A percentile compares a stretch with the other conserved stretches of the same genome.
Evolutionary conservation across 805 yeast genomes (phyloP).

Genomic region (Metschnikowia arizonensis): DNA sequence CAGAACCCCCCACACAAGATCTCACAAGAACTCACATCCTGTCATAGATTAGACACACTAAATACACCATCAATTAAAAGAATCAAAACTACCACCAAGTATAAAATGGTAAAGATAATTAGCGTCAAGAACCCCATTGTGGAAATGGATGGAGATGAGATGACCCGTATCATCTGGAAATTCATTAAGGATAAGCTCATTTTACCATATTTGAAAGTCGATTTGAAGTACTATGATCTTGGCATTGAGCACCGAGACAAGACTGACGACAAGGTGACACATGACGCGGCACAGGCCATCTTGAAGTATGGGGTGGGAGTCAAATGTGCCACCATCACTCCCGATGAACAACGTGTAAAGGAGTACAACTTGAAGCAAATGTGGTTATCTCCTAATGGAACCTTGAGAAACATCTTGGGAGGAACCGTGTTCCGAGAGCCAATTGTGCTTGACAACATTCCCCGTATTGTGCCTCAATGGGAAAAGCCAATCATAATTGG

Average conservation of each 20-base stretch:
- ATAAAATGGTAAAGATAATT: slow-evolving; percentile 39
- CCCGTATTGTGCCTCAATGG: slow-evolving; percentile 77
- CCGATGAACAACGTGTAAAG: slow-evolving; percentile 74
- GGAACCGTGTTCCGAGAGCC: slow-evolving; percentile 87
- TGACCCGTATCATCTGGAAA: slow-evolving; percentile 83
- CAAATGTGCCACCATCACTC: slow-evolving; percentile 83
- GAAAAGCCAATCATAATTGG: slow-evolving; percentile 79
- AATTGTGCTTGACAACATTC: slow-evolving; percentile 72
- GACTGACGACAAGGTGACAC: slow-evolving; percentile 70
- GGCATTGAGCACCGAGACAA: slow-evolving; percentile 64
- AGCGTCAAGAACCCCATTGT: slow-evolving; percentile 71
- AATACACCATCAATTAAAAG: no score
- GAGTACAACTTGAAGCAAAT: slow-evolving; percentile 70
- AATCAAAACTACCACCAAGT: no score
- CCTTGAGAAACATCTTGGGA: slow-evolving; percentile 73
- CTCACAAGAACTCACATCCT: no score
- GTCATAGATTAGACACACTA: no score
- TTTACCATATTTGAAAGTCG: slow-evolving; percentile 66
- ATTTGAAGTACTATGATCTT: slow-evolving; percentile 72
- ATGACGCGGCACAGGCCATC: slow-evolving; percentile 75
- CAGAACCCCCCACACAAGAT: no score
- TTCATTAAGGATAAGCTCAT: slow-evolving; percentile 65
- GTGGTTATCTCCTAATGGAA: slow-evolving; percentile 87
- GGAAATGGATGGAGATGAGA: slow-evolving; percentile 81
- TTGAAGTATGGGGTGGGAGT: slow-evolving; percentile 73